Evolutionary conservation across 169 alveolate species (phyloP).

Genomic region (Plasmodium fragile): DNA sequence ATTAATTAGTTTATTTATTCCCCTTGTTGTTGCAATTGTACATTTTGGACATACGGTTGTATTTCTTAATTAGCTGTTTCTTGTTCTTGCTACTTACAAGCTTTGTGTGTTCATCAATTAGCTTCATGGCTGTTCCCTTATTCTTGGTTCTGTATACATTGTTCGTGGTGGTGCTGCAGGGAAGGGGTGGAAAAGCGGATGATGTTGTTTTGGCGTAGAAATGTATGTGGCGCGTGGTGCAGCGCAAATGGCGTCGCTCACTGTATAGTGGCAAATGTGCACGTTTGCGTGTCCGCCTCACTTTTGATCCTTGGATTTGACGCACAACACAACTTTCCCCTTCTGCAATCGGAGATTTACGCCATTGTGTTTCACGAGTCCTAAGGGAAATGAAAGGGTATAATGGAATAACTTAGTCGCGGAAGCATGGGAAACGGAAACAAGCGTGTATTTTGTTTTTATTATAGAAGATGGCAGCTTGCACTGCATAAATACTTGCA

Average conservation of each 20-base stretch:
- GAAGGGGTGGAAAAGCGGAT: neutral
- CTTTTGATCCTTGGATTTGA: constrained; percentile 17
- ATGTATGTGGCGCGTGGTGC: neutral
- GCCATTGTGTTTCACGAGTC: constrained; percentile 33
- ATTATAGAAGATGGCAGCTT: too few species aligned
- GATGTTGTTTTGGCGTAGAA: neutral
- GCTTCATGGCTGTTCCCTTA: constrained; percentile 4
- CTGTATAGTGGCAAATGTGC: neutral
- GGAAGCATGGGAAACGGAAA: neutral
- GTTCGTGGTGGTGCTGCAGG: constrained; percentile 8
- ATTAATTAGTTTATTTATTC: constrained; percentile 19
- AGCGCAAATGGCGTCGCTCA: neutral
- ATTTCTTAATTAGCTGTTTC: constrained; percentile 27
- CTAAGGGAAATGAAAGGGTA: neutral
- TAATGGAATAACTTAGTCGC: neutral
- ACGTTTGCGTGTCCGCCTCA: neutral
- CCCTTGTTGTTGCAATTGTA: neutral
- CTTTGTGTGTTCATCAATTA: constrained; percentile 16
- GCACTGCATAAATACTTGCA: neutral
- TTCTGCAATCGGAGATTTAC: constrained; percentile 28
- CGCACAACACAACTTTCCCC: constrained; percentile 40
- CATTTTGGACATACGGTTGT: constrained; percentile 50
- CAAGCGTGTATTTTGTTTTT: neutral
- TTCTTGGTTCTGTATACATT: constrained; percentile 22
- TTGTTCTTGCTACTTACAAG: neutral